Conservation (phyloP, 345 rosid species). For the Salix udensis region DNA sequence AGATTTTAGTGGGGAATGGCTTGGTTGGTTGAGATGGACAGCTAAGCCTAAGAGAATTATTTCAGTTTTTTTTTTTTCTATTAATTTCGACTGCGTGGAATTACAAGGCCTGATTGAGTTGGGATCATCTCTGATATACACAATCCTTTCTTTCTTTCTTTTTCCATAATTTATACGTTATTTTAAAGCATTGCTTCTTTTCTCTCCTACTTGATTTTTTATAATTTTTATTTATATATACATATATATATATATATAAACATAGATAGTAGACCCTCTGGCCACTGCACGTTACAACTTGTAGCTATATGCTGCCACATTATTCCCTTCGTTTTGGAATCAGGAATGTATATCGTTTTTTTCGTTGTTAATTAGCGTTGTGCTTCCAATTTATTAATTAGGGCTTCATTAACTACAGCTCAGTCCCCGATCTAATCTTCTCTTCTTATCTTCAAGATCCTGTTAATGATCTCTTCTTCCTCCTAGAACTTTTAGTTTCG, state of each 20-base stretch:
- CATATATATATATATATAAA: background rate
- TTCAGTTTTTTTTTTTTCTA: background rate
- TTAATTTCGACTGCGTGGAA: background rate
- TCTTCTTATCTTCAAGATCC: too few relatives aligned
- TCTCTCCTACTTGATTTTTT: background rate
- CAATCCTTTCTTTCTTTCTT: background rate
- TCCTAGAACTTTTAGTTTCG: too few relatives aligned
- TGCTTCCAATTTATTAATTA: too few relatives aligned
- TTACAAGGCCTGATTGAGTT: background rate
- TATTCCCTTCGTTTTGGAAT: background rate
- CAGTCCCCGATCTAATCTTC: too few relatives aligned
- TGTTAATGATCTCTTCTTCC: too few relatives aligned
- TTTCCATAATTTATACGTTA: too few relatives aligned
- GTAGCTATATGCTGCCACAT: background rate
- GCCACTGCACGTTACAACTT: background rate
- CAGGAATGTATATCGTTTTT: background rate
- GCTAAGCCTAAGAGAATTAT: background rate
- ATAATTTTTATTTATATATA: too few relatives aligned
- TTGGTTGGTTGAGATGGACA: background rate
- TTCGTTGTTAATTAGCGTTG: background rate
- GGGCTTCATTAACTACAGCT: background rate
- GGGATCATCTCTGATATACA: background rate
- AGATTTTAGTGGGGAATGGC: background rate
- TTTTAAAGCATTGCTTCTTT: too few relatives aligned
- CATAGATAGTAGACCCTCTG: background rate